Percentiles rank a stretch among this genome's conserved stretches.
These are phyloP conservation scores for Zymoseptoria passerinii DNA, from an alignment of 2,329 filamentous ascomycete genomes.

Conservation along the genomic window DNA sequence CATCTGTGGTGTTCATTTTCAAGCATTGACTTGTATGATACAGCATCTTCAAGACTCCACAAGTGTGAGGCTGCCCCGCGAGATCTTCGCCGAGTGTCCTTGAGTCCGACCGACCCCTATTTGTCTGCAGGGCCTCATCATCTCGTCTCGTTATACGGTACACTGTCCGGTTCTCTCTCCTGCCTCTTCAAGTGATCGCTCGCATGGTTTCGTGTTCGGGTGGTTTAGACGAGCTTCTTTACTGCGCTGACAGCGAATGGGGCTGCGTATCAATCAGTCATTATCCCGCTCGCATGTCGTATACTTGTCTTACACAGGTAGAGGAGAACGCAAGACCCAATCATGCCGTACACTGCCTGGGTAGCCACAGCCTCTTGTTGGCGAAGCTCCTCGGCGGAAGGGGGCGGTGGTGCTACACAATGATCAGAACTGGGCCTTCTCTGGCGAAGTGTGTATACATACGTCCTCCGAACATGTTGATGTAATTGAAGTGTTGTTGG, in stretches of 20 bases:
- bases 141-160: neutral
- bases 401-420: constrained; percentile 56
- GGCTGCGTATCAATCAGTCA: constrained; percentile 31
- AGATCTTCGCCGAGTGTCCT: neutral
- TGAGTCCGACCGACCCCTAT: neutral
- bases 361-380: constrained; percentile 58
- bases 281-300: neutral
- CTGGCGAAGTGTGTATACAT: constrained; percentile 1
- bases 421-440: constrained; percentile 1
- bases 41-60: neutral
- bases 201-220: neutral
- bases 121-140: neutral
- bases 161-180: neutral
- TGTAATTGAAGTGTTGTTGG: neutral
- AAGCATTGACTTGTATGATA: neutral
- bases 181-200: neutral
- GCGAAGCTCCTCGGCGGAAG: constrained; percentile 61
- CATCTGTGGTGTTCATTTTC: neutral
- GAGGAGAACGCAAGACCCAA: constrained; percentile 57
- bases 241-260: constrained; percentile 49
- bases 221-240: constrained; percentile 38
- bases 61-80: neutral
- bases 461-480: constrained; percentile 25
- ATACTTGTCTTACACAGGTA: constrained; percentile 60
- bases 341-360: constrained; percentile 58